Base-by-base conservation (phyloP, 352 stramenopile species). In the Phytophthora nicotianae region DNA sequence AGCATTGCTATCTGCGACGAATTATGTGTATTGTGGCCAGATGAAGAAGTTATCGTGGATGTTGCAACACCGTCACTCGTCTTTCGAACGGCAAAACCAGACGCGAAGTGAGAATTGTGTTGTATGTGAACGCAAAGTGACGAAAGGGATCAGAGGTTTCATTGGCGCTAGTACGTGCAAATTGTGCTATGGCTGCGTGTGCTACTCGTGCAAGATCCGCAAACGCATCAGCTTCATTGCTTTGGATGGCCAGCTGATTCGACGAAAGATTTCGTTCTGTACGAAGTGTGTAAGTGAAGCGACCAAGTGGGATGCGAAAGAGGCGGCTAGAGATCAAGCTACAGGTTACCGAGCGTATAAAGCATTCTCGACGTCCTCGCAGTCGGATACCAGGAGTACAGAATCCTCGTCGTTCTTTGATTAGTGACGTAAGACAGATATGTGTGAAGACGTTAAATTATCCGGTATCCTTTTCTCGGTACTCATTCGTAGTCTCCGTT, bases 201-300 rank as follows among this genome's bases (percentile, higher is more conserved):
- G 71, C 9, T 49, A 58, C 21, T 55, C 68, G 6, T 77, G 71
- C 24, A 68, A 61, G 5, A 43, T 77, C 17, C 62, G 64, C 21
- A 74, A 60, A 21, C 65, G 55, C 19, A 58, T 79, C 40, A 74
- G 56, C 29, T 75, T 75, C 29, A 70, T 79, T 49, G 41, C 58
- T 21, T 35, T 65, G 16, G 69, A 72, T 21, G 48, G 50, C 0
- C 47, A 68, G 5, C 54, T 83, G 14, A 16, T 65, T 19, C 69
- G 75, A 35, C 68, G 70, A 10, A 74, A 75, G 19, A 48, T 80
- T 7, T 47, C 59, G 7, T 79, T 80, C 49, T 79, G 74, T 37
- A 45, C 64, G 5, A 67, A 67, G 26, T 83, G 74, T 26, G 55
- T 83, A 20, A 66, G 24, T 41, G 59, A 68, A 23, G 63, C 62